A percentile compares a stretch with the other conserved stretches of the same genome.
Evolutionary conservation across 2,329 filamentous ascomycete genomes (phyloP).

Genomic region (Phaeosphaeria sp.): DNA sequence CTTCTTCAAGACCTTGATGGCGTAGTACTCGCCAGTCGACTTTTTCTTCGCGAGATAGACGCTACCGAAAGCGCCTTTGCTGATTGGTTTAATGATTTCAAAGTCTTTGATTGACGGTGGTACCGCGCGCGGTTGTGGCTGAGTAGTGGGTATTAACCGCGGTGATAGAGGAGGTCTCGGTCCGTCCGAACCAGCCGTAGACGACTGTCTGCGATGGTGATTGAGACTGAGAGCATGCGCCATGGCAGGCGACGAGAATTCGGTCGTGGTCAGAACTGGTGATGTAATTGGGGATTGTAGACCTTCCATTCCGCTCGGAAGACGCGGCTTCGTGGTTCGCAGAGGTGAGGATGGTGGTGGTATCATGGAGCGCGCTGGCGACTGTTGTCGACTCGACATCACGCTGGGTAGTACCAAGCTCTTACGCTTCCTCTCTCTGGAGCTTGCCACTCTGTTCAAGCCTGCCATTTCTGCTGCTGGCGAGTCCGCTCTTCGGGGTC

Average conservation of each 20-base stretch:
- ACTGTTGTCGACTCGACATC: constrained; percentile 84
- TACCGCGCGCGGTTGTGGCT: constrained; percentile 84
- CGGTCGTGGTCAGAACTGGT: constrained; percentile 81
- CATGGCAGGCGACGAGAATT: constrained; percentile 78
- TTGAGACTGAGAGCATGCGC: constrained; percentile 54
- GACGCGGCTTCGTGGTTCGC: constrained; percentile 81
- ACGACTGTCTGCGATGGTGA: constrained; percentile 90
- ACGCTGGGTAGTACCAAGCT: constrained; percentile 84
- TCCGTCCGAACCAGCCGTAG: constrained; percentile 77
- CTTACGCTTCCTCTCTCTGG: constrained; percentile 82
- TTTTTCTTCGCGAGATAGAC: constrained; percentile 99
- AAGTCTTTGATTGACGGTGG: constrained; percentile 99
- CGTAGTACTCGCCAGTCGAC: constrained; percentile 96
- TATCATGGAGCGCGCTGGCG: constrained; percentile 76
- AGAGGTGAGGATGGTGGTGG: constrained; percentile 81
- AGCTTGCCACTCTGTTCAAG: constrained; percentile 76
- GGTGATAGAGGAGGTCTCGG: constrained; percentile 81
- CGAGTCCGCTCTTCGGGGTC: constrained; percentile 80
- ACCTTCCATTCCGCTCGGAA: constrained; percentile 66
- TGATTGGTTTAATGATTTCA: constrained; percentile 99
- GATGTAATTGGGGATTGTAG: constrained; percentile 87
- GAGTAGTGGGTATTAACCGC: constrained; percentile 75
- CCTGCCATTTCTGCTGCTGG: constrained; percentile 77
- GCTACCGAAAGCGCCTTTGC: constrained; percentile 96
- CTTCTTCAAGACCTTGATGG: constrained; percentile 98